phyloP scores from a whole-genome alignment of 805 yeast species.

The Limtongia smithiae region DNA sequence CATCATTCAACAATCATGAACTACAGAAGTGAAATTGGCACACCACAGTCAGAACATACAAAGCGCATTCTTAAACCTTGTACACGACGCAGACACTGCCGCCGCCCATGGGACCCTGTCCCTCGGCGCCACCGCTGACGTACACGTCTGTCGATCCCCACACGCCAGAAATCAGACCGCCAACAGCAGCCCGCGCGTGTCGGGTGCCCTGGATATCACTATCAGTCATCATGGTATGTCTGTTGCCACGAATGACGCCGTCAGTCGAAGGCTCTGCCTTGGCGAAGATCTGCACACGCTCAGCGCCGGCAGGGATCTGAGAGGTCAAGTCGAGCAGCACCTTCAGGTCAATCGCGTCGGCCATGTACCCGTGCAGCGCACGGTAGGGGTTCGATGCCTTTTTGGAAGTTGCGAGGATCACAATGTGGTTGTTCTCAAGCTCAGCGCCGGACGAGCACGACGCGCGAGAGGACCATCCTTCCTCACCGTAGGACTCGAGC shows the following conservation, averaged over 20 bases:
- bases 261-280: conserved; percentile 29
- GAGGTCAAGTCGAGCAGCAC: conserved; percentile 16
- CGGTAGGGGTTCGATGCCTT: conserved; percentile 27
- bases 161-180: conserved; percentile 27
- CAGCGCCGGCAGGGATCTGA: conserved; percentile 21
- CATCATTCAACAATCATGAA: background rate
- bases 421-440: conserved; percentile 26
- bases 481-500: conserved; percentile 24
- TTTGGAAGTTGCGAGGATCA: conserved; percentile 21
- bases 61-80: conserved; percentile 21
- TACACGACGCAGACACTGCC: conserved; percentile 29
- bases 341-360: conserved; percentile 27
- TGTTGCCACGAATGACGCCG: conserved; percentile 25
- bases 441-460: conserved; percentile 30
- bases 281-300: conserved; percentile 26
- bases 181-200: conserved; percentile 30
- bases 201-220: conserved; percentile 28
- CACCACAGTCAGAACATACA: no score
- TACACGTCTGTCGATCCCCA: conserved; percentile 28
- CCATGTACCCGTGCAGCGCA: conserved; percentile 28
- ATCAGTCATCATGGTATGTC: conserved; percentile 30
- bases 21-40: background rate
- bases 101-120: conserved; percentile 30
- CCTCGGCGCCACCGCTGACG: conserved; percentile 28
- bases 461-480: conserved; percentile 28